A percentile compares a stretch with the other conserved stretches of the same genome.
These are phyloP conservation scores for Penicillium steckii DNA, from an alignment of 495 filamentous ascomycete species.

Conservation along the genomic window DNA sequence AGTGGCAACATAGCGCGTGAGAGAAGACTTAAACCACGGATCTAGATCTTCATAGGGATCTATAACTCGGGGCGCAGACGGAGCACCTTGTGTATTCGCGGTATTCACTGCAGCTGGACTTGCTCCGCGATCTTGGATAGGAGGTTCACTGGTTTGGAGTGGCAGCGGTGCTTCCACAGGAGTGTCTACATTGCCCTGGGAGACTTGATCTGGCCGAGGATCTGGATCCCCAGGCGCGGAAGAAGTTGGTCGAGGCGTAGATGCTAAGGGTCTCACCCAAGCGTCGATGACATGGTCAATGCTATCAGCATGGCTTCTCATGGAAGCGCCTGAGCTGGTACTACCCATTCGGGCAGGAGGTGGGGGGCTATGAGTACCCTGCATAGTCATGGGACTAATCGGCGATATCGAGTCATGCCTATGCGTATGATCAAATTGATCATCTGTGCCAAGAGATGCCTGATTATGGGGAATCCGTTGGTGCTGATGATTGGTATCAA, in stretches of 20 bases:
- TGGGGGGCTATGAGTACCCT: slow-evolving; percentile 14
- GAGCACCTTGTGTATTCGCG: neutral
- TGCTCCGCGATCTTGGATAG: neutral
- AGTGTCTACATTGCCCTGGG: neutral
- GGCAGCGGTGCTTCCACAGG: neutral
- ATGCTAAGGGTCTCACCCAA: slow-evolving; percentile 34
- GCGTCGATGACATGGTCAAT: slow-evolving; percentile 47
- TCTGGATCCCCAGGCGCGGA: slow-evolving; percentile 6
- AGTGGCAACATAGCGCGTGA: slow-evolving; percentile 52
- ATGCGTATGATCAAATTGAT: neutral
- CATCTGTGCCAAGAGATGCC: neutral
- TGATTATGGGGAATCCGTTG: neutral
- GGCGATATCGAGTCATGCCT: slow-evolving; percentile 17
- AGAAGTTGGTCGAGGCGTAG: slow-evolving; percentile 5
- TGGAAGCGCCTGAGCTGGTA: slow-evolving; percentile 23
- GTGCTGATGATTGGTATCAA: slow-evolving; percentile 8
- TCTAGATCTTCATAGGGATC: slow-evolving; percentile 52
- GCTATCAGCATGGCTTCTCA: slow-evolving; percentile 30
- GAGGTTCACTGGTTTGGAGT: slow-evolving; percentile 1
- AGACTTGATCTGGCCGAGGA: slow-evolving; percentile 1
- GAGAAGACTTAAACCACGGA: slow-evolving; percentile 52
- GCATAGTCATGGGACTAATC: slow-evolving; percentile 22
- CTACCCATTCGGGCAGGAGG: slow-evolving; percentile 30
- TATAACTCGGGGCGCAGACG: slow-evolving; percentile 10
- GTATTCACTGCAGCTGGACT: neutral